These are phyloP conservation scores for Parathielavia hyrcaniae DNA, from an alignment of 495 filamentous ascomycete genomes.

Conservation along the genomic window DNA sequence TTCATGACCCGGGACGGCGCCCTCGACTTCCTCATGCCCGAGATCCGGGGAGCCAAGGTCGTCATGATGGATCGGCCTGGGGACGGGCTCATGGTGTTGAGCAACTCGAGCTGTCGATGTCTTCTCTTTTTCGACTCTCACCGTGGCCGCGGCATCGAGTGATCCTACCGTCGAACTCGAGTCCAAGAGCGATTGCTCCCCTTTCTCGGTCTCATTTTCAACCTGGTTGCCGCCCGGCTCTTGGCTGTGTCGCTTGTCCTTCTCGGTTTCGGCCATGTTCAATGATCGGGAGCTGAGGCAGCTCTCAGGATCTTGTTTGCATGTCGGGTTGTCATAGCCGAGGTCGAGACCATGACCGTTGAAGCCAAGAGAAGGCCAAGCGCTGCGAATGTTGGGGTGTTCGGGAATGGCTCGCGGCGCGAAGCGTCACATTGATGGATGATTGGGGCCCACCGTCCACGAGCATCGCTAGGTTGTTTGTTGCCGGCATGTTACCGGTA, in stretches of 20 bases:
- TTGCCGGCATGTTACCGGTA: not conserved
- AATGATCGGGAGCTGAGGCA: not conserved
- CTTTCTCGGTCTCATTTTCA: not conserved
- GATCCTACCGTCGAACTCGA: conserved; percentile 3
- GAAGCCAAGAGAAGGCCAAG: conserved; percentile 7
- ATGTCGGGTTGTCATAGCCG: not conserved
- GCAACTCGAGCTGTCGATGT: not conserved
- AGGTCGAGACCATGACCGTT: not conserved
- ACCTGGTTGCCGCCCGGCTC: not conserved
- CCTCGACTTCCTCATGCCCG: conserved; percentile 21
- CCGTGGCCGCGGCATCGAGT: not conserved
- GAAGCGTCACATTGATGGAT: not conserved
- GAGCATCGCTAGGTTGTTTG: not conserved
- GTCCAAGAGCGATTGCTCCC: not conserved
- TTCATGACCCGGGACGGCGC: conserved; percentile 16
- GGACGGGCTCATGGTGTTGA: too few species aligned
- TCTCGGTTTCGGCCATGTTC: not conserved
- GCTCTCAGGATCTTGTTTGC: not conserved
- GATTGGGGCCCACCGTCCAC: too few species aligned
- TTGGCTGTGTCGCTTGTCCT: not conserved
- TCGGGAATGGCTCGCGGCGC: not conserved
- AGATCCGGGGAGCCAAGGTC: conserved; percentile 11
- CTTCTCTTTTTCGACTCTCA: not conserved
- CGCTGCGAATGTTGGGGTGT: not conserved
- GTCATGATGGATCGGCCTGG: not conserved